These are phyloP conservation scores for Fusarium mangiferae DNA, from an alignment of 2,329 filamentous ascomycete species.

Conservation along the genomic window DNA sequence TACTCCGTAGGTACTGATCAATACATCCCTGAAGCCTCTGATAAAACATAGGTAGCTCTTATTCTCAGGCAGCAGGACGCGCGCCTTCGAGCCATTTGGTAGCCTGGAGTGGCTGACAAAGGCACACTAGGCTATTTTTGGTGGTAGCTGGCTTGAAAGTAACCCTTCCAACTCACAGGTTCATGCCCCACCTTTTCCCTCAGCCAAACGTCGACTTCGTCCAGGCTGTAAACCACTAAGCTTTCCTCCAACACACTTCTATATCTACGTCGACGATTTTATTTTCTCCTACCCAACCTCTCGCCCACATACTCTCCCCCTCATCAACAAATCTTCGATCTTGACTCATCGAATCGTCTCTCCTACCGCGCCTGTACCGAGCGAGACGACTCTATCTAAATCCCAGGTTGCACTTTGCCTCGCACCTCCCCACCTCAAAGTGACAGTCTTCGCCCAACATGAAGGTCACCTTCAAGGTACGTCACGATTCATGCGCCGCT, in stretches of 20 bases:
- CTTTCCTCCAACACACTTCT: slow-evolving; percentile 29
- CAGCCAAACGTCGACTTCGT: slow-evolving; percentile 35
- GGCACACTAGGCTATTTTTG: slow-evolving; percentile 18
- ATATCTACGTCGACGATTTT: slow-evolving; percentile 12
- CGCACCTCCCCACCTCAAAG: slow-evolving; percentile 41
- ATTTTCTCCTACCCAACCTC: slow-evolving; percentile 4
- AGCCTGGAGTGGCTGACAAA: slow-evolving; percentile 33
- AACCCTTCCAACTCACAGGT: slow-evolving; percentile 17
- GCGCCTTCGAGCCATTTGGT: slow-evolving; percentile 31
- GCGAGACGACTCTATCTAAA: slow-evolving; percentile 24
- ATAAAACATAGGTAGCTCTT: background rate
- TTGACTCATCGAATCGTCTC: slow-evolving; percentile 1
- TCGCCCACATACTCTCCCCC: slow-evolving; percentile 1
- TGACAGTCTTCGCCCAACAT: slow-evolving; percentile 62
- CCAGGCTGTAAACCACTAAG: slow-evolving; percentile 12
- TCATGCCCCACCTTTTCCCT: slow-evolving; percentile 26
- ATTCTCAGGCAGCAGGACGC: slow-evolving; percentile 31
- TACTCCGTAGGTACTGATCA: background rate
- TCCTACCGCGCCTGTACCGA: slow-evolving; percentile 9
- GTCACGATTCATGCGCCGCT: slow-evolving; percentile 39
- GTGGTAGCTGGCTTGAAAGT: slow-evolving; percentile 2
- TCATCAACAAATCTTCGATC: background rate
- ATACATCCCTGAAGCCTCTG: background rate
- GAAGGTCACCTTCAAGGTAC: slow-evolving; percentile 76
- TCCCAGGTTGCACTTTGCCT: slow-evolving; percentile 31